Evolutionary conservation across 2,329 filamentous ascomycete species (phyloP), one percentile per base, ranked within the genome.

Genomic region (Westerdykella ornata): DNA sequence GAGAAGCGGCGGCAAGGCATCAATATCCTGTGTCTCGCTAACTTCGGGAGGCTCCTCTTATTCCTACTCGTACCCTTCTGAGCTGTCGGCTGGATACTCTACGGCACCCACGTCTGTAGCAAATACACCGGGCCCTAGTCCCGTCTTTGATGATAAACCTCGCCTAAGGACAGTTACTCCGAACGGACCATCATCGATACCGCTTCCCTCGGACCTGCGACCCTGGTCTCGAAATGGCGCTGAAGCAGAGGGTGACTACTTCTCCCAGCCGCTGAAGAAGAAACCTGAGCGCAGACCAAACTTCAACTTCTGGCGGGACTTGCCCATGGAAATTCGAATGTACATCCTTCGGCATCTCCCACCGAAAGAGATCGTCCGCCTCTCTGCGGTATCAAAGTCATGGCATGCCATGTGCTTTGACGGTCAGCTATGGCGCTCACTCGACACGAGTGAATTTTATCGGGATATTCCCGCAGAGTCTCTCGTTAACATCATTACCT

Each of bases 331-430:
- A 68, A 73, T 97, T 41, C 82, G 83, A 52, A 74, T 94, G 53
- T 72, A 85, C 32, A 80, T 96, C 38, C 75, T 97, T 43, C 75
- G 79, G 4, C 88, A 84, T 54, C 72, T 97, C 15, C 73, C 74
- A 19, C 88, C 89, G 1, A 88, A 82, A 58, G 83, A 97, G 60
- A 77, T 97, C 26, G 80, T 96, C 9, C 78, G 81, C 44, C 78
- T 78, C 42, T 94, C 90, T 1, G 72, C 79, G 14, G 84, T 92
- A 15, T 90, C 81, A 60, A 88, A 81, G 63, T 68, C 75, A 5
- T 96, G 92, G 72, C 74, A 94, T 63, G 74, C 76, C 36, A 81
- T 86, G 67, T 96, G 90, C 68, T 95, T 90, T 55, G 90, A 98
- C 63, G 92, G 92, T 2, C 92, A 98, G 68, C 70, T 97, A 13